A percentile compares a stretch with the other conserved stretches of the same genome.
Evolutionary conservation across 495 filamentous ascomycete genomes (phyloP).

Genomic region (Podospora pseudoanserina): DNA sequence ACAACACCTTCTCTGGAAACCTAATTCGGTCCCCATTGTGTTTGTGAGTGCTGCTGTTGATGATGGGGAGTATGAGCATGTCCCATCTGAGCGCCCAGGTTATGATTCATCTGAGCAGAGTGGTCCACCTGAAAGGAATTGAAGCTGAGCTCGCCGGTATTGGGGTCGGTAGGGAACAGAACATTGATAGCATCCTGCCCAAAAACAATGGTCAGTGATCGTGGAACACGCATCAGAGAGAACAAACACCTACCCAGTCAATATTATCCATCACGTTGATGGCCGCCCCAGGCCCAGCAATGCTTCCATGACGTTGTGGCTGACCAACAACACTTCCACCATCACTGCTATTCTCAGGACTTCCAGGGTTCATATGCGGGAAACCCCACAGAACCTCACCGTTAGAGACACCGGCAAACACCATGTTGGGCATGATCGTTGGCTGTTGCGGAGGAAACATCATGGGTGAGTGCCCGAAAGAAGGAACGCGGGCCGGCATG

Average conservation of each 20-base stretch:
- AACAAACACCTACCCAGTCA: slow-evolving; percentile 7
- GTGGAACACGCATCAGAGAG: neutral
- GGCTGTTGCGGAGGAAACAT: slow-evolving; percentile 18
- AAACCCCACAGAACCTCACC: slow-evolving; percentile 45
- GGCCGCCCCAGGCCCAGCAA: slow-evolving; percentile 3
- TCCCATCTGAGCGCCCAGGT: neutral
- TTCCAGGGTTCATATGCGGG: slow-evolving; percentile 33
- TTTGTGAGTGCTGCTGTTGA: neutral
- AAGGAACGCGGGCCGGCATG: neutral
- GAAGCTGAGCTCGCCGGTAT: slow-evolving; percentile 36
- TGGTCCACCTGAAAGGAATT: slow-evolving; percentile 29
- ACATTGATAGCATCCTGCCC: slow-evolving; percentile 32
- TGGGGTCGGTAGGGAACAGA: slow-evolving; percentile 37
- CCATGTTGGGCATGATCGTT: slow-evolving; percentile 29
- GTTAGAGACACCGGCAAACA: slow-evolving; percentile 45
- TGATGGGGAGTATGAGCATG: neutral
- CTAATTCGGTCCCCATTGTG: neutral
- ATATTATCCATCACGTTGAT: neutral
- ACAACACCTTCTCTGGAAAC: neutral
- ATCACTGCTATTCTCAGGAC: slow-evolving; percentile 38
- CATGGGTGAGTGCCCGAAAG: slow-evolving; percentile 2
- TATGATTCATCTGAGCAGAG: neutral
- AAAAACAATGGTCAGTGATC: neutral
- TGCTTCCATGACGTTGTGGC: slow-evolving; percentile 18
- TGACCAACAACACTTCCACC: slow-evolving; percentile 25